Evolutionary conservation across 768 basidiomycete genomes (phyloP).

Genomic region (Lyophyllum decastes): DNA sequence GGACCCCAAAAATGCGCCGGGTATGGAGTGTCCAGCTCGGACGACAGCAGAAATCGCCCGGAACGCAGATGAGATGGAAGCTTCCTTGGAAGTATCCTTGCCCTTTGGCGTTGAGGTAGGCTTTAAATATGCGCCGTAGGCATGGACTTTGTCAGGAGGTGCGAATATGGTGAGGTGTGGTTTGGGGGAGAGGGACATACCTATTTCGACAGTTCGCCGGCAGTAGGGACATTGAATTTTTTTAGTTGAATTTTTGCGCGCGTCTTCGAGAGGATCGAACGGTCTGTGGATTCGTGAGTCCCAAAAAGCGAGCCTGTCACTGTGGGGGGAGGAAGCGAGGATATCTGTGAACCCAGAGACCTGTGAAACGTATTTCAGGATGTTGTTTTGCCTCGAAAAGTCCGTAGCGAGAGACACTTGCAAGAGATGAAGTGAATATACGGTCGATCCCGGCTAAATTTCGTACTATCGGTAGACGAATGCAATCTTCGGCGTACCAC

Average conservation of each 20-base stretch:
- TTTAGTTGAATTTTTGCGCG: not conserved
- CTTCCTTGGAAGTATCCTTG: conserved; percentile 15
- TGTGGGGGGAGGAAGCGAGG: not conserved
- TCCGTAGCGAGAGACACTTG: not conserved
- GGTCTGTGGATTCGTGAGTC: not conserved
- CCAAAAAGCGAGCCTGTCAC: not conserved
- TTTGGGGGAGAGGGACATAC: not conserved
- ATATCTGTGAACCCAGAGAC: not conserved
- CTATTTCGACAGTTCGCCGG: not conserved
- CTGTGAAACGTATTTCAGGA: not conserved
- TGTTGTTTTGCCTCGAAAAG: not conserved
- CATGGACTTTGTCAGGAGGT: too few relatives aligned
- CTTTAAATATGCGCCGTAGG: too few relatives aligned
- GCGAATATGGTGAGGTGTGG: too few relatives aligned
- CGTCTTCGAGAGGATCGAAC: conserved; percentile 12
- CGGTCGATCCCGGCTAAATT: not conserved
- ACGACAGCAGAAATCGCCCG: not conserved
- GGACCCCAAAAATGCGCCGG: not conserved
- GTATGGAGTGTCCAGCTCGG: not conserved
- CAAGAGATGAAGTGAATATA: conserved; percentile 6
- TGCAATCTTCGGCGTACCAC: conserved; percentile 18
- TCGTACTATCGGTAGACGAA: conserved; percentile 9
- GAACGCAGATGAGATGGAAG: conserved; percentile 14
- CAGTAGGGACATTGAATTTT: conserved; percentile 8
- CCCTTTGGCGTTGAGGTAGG: conserved; percentile 14